phyloP scores from a whole-genome alignment of 208 protist species.

The Vickermania ingenoplastis region DNA sequence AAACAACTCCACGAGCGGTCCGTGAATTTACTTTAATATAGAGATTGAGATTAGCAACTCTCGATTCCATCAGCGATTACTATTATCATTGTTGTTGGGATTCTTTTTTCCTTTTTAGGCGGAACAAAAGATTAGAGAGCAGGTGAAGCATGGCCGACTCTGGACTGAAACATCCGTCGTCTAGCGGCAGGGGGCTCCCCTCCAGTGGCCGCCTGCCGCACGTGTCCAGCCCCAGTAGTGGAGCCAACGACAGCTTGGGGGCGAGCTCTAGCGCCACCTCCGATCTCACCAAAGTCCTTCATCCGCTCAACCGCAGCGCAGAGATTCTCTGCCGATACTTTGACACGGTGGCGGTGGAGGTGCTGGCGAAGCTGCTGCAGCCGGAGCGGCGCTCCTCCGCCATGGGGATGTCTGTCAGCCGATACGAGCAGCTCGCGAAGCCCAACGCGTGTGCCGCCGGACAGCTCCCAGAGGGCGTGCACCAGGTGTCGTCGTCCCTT shows the following conservation, averaged over 20 bases:
- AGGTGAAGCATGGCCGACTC: too few species aligned
- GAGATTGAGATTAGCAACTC: too few species aligned
- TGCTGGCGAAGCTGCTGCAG: conserved; percentile 3
- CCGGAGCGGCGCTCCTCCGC: background rate
- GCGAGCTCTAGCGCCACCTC: background rate
- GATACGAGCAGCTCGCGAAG: background rate
- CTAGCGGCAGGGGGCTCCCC: background rate
- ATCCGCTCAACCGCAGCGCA: background rate
- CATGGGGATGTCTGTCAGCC: background rate
- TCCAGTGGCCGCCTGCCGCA: background rate
- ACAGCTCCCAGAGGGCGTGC: background rate
- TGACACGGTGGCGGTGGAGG: conserved; percentile 1
- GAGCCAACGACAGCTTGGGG: background rate
- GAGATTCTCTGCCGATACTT: background rate
- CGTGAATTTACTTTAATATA: too few species aligned
- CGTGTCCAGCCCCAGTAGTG: background rate
- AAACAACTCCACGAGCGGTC: too few species aligned
- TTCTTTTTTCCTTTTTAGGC: too few species aligned
- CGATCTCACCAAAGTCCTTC: background rate
- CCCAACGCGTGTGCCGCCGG: background rate
- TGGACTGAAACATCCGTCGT: too few species aligned
- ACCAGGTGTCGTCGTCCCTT: background rate
- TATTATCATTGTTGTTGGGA: too few species aligned
- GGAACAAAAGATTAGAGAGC: too few species aligned
- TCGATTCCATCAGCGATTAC: too few species aligned